These are phyloP conservation scores for Candida krabiensis DNA, from an alignment of 805 yeast genomes.

Conservation along the genomic window DNA sequence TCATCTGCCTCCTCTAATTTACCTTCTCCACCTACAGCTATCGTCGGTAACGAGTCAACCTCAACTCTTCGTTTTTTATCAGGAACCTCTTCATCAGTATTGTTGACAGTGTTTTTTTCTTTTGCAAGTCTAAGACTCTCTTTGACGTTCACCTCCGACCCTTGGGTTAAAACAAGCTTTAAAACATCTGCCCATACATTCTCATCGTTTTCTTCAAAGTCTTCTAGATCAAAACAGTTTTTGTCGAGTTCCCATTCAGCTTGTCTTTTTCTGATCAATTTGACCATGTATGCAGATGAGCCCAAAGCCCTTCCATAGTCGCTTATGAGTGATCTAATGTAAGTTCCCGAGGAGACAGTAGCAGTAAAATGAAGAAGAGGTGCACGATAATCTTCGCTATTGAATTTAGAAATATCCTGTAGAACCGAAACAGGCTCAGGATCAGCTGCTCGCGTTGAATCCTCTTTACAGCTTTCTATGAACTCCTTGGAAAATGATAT, in stretches of 20 bases:
- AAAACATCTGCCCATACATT: constrained; percentile 71
- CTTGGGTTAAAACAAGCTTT: constrained; percentile 49
- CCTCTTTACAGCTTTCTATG: constrained; percentile 41
- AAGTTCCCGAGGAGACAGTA: constrained; percentile 91
- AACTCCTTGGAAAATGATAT: constrained; percentile 61
- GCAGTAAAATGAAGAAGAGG: constrained; percentile 74
- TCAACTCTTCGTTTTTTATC: too few relatives aligned
- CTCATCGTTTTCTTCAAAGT: constrained; percentile 61
- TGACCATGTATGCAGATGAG: constrained; percentile 86
- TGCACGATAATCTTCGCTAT: constrained; percentile 47
- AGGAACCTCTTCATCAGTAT: constrained; percentile 2
- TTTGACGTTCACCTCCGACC: constrained; percentile 39
- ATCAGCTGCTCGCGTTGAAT: constrained; percentile 33
- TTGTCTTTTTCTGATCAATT: constrained; percentile 70
- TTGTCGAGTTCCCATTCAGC: constrained; percentile 80
- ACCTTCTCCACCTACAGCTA: too few relatives aligned
- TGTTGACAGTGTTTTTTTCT: constrained; percentile 6
- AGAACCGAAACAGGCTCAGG: constrained; percentile 41
- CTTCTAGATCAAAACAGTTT: constrained; percentile 65
- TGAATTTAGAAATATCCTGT: constrained; percentile 33
- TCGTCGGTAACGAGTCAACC: too few relatives aligned
- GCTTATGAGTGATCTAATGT: constrained; percentile 84
- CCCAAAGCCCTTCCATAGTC: constrained; percentile 84
- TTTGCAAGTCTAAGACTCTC: constrained; percentile 38
- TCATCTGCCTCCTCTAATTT: constrained; percentile 8